Conservation (phyloP, 768 basidiomycete species). For the Boletus sp. region DNA sequence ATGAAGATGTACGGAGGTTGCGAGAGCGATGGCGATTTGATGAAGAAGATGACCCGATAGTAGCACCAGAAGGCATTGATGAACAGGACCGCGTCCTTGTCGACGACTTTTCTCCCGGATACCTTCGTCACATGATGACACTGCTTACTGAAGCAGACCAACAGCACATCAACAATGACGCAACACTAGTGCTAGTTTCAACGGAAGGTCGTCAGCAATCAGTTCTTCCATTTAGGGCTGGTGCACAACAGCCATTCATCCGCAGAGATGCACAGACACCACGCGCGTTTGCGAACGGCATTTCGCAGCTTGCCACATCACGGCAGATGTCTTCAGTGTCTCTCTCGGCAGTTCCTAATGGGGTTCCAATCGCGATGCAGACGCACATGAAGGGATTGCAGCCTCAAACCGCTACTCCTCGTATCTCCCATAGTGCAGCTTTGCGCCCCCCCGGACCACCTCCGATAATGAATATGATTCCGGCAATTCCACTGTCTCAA, state of each 20-base stretch:
- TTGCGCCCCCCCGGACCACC: constrained; percentile 33
- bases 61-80: constrained; percentile 58
- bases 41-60: constrained; percentile 54
- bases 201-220: constrained; percentile 51
- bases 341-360: constrained; percentile 36
- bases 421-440: constrained; percentile 49
- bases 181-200: constrained; percentile 41
- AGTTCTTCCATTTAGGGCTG: constrained; percentile 47
- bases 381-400: constrained; percentile 63
- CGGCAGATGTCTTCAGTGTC: constrained; percentile 23
- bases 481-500: constrained; percentile 28
- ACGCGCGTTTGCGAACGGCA: constrained; percentile 25
- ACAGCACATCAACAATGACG: constrained; percentile 49
- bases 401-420: constrained; percentile 48
- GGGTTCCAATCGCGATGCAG: constrained; percentile 56
- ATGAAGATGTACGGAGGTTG: constrained; percentile 43
- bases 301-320: constrained; percentile 23
- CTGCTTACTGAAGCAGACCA: constrained; percentile 57
- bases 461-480: constrained; percentile 37
- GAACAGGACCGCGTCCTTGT: constrained; percentile 68
- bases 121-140: constrained; percentile 53
- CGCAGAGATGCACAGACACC: constrained; percentile 28
- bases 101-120: constrained; percentile 67
- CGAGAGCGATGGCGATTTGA: constrained; percentile 71
- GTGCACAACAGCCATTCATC: constrained; percentile 28